Evolutionary conservation across 1,284 basidiomycete species (phyloP).

Genomic region (Sporisorium scitamineum): DNA sequence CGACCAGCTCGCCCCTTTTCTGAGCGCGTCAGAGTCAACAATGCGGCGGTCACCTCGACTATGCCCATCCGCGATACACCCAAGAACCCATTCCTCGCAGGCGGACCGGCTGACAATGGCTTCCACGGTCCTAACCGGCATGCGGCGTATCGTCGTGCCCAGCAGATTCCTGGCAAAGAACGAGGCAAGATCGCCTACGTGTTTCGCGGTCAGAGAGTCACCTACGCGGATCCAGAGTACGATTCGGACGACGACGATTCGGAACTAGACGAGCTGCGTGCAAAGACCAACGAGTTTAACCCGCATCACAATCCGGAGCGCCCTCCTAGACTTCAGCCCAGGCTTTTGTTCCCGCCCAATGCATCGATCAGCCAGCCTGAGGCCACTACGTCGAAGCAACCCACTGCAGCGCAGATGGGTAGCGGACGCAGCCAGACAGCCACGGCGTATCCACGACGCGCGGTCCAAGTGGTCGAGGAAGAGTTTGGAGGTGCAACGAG

Average conservation of each 20-base stretch:
- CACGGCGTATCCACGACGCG: conserved; percentile 5
- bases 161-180: conserved; percentile 41
- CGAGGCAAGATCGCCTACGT: conserved; percentile 58
- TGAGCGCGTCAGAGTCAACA: conserved; percentile 26
- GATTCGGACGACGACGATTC: conserved; percentile 53
- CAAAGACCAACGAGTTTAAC: conserved; percentile 31
- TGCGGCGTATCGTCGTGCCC: conserved; percentile 35
- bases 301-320: conserved; percentile 31
- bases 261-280: conserved; percentile 18
- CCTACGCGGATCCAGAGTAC: conserved; percentile 57
- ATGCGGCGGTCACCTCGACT: conserved; percentile 13
- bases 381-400: background rate
- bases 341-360: conserved; percentile 40
- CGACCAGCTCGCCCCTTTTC: conserved; percentile 34
- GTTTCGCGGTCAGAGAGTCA: conserved; percentile 57
- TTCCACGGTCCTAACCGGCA: conserved; percentile 50
- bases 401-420: background rate
- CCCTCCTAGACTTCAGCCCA: conserved; percentile 43
- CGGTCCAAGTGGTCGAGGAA: conserved; percentile 14
- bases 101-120: conserved; percentile 64
- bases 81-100: conserved; percentile 65
- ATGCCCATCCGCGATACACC: conserved; percentile 58
- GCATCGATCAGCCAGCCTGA: conserved; percentile 1
- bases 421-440: conserved; percentile 3
- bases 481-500: conserved; percentile 12